phyloP scores from a whole-genome alignment of 2,329 filamentous ascomycete species.

The Trichoderma koningiopsis region DNA sequence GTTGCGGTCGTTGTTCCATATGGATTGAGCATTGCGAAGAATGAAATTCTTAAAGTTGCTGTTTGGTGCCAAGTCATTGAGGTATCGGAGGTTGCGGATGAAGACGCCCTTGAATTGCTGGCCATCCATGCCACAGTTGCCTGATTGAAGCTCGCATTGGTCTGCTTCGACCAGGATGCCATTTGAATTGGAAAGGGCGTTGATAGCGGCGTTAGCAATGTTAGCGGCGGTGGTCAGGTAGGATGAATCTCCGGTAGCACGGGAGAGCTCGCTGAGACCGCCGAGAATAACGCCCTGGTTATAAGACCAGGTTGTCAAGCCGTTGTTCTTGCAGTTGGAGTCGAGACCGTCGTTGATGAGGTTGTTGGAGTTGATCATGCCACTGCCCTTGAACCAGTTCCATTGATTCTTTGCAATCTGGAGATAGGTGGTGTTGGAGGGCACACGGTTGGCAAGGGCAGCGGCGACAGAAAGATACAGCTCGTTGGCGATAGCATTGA shows the following conservation, averaged over 20 bases:
- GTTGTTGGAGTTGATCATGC: conserved; percentile 53
- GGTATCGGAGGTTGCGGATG: conserved; percentile 61
- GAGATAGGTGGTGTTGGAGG: conserved; percentile 46
- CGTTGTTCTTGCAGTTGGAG: conserved; percentile 53
- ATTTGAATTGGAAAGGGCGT: conserved; percentile 45
- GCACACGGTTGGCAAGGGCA: conserved; percentile 53
- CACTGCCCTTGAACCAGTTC: conserved; percentile 54
- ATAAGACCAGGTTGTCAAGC: conserved; percentile 54
- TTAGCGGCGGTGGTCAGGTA: conserved; percentile 47
- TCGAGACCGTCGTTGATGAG: conserved; percentile 59
- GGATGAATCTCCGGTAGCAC: conserved; percentile 45
- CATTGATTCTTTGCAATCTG: conserved; percentile 54
- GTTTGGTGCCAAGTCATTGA: conserved; percentile 56
- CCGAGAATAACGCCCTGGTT: conserved; percentile 62
- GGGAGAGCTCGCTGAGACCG: conserved; percentile 54
- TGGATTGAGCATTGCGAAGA: conserved; percentile 61
- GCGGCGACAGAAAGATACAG: conserved; percentile 57
- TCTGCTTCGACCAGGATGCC: conserved; percentile 49
- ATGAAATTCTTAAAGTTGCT: conserved; percentile 57
- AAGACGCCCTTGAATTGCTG: conserved; percentile 76
- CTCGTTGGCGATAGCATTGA: conserved; percentile 61
- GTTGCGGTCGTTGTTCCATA: conserved; percentile 63
- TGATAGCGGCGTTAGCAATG: conserved; percentile 58
- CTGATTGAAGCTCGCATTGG: conserved; percentile 39
- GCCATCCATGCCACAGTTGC: conserved; percentile 50